Evolutionary conservation across 2,329 filamentous ascomycete genomes (phyloP).

Genomic region (Coniella vitis): DNA sequence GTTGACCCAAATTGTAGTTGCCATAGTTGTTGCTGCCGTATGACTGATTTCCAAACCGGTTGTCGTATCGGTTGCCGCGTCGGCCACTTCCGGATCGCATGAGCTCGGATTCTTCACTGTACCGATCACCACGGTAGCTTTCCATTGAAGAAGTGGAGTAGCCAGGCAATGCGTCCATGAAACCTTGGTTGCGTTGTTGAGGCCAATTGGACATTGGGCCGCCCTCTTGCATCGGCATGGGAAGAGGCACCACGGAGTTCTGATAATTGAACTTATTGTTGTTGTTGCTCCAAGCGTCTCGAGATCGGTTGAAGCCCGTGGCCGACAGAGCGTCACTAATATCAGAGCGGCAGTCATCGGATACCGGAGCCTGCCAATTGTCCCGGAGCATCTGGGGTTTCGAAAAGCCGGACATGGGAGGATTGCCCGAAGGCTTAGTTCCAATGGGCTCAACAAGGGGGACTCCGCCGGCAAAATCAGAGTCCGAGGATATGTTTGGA

Average conservation of each 20-base stretch:
- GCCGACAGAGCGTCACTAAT: constrained; percentile 47
- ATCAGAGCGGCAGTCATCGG: constrained; percentile 51
- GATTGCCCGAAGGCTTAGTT: constrained; percentile 21
- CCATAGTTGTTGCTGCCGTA: constrained; percentile 30
- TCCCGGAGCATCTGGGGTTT: constrained; percentile 35
- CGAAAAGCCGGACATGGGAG: constrained; percentile 25
- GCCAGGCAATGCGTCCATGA: constrained; percentile 31
- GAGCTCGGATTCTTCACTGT: constrained; percentile 43
- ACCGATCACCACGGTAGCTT: constrained; percentile 37
- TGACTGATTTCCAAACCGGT: constrained; percentile 24
- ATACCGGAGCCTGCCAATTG: constrained; percentile 39
- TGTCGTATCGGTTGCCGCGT: constrained; percentile 42
- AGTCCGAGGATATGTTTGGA: constrained; percentile 36
- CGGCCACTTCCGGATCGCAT: constrained; percentile 36
- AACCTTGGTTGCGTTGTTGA: constrained; percentile 32
- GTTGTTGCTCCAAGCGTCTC: constrained; percentile 49
- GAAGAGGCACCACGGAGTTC: constrained; percentile 20
- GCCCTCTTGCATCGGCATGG: constrained; percentile 27
- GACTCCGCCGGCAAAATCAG: constrained; percentile 23
- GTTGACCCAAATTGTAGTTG: constrained; percentile 27
- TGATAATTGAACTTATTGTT: constrained; percentile 35
- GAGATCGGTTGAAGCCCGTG: constrained; percentile 45
- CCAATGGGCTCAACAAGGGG: constrained; percentile 19
- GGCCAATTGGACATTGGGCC: constrained; percentile 41
- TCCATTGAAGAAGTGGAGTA: constrained; percentile 31